A percentile compares a stretch with the other conserved stretches of the same genome.
phyloP scores from a whole-genome alignment of 257 asterid species.

The Agastache rugosa region DNA sequence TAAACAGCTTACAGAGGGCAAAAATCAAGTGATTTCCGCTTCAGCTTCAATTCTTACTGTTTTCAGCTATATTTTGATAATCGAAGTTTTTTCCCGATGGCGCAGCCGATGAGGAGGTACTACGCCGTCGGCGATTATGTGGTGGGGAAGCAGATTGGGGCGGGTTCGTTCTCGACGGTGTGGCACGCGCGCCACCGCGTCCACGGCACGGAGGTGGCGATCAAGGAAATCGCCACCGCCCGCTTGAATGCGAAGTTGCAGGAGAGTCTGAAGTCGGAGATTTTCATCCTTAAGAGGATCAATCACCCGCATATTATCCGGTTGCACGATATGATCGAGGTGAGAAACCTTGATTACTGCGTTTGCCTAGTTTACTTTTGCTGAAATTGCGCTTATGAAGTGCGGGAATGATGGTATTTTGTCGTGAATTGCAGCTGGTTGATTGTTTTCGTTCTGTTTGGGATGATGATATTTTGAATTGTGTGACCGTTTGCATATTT shows the following conservation, averaged over 20 bases:
- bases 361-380: not conserved
- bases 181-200: constrained; percentile 92
- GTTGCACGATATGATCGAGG: constrained; percentile 97
- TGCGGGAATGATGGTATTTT: constrained; percentile 1
- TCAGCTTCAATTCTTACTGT: constrained; percentile 4
- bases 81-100: constrained; percentile 47
- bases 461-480: constrained; percentile 14
- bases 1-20: not conserved
- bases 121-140: constrained; percentile 74
- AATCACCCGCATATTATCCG: constrained; percentile 92
- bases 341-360: constrained; percentile 18
- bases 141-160: constrained; percentile 78
- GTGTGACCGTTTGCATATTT: constrained; percentile 20
- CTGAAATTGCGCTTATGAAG: constrained; percentile 10
- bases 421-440: not conserved
- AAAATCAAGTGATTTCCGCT: not conserved
- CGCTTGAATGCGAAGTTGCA: constrained; percentile 69
- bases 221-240: constrained; percentile 75
- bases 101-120: constrained; percentile 60
- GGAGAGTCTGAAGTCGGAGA: constrained; percentile 87
- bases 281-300: constrained; percentile 75
- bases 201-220: constrained; percentile 88
- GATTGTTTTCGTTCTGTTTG: constrained; percentile 23
- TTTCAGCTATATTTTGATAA: constrained; percentile 25
- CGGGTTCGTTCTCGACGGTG: constrained; percentile 90